Evolutionary conservation across 306 rosid genomes (phyloP).

Genomic region (Astragalus glycyphyllos): DNA sequence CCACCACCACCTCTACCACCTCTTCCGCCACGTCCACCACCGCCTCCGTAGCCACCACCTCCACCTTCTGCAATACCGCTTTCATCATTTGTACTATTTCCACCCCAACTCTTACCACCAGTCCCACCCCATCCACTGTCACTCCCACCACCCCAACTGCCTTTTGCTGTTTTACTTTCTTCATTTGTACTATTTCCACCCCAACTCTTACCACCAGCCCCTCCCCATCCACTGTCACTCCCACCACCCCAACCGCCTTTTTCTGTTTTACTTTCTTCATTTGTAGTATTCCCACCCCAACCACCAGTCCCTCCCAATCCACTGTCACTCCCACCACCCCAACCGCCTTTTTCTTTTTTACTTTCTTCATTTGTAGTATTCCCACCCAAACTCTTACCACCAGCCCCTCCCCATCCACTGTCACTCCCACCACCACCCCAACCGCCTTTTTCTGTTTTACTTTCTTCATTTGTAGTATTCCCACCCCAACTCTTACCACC

Average conservation of each 20-base stretch:
- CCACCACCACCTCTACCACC: neutral
- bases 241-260: conserved; percentile 9
- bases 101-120: conserved; percentile 37
- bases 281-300: conserved; percentile 30
- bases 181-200: conserved; percentile 23
- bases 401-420: neutral
- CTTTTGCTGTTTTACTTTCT: conserved; percentile 3
- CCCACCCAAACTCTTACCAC: conserved; percentile 21
- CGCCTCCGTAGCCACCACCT: conserved; percentile 13
- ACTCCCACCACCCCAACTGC: conserved; percentile 23
- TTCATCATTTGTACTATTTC: conserved; percentile 28
- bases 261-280: neutral
- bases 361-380: conserved; percentile 14
- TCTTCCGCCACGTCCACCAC: conserved; percentile 12
- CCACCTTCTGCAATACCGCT: conserved; percentile 9
- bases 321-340: conserved; percentile 26
- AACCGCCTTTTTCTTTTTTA: neutral
- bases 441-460: neutral
- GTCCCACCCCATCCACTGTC: conserved; percentile 6
- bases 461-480: conserved; percentile 12
- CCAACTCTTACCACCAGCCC: conserved; percentile 18
- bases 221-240: conserved; percentile 33
- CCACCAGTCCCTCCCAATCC: conserved; percentile 5
- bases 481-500: conserved; percentile 35
- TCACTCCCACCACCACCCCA: conserved; percentile 11